A percentile compares a stretch with the other conserved stretches of the same genome.
These are phyloP conservation scores for Flaveria ramosissima DNA, from an alignment of 129 eudicot species.

Conservation along the genomic window DNA sequence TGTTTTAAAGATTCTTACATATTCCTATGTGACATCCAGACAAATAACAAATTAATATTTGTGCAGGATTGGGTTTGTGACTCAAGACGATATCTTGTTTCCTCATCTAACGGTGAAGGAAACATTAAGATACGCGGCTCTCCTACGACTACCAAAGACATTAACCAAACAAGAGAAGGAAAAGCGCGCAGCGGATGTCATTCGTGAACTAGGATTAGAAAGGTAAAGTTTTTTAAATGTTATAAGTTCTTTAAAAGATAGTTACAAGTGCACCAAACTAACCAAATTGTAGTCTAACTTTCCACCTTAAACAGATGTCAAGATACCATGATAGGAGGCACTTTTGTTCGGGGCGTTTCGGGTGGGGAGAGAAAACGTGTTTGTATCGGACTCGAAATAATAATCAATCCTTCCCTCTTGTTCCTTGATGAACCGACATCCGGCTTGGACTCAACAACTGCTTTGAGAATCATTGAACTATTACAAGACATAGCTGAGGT, in stretches of 20 bases:
- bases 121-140: conserved; percentile 82
- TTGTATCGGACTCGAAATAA: conserved; percentile 81
- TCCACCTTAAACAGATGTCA: conserved; percentile 60
- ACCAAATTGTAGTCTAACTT: neutral
- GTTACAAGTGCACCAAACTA: conserved; percentile 5
- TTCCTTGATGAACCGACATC: conserved; percentile 99
- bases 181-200: conserved; percentile 75
- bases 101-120: conserved; percentile 92
- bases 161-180: conserved; percentile 74
- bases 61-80: conserved; percentile 95
- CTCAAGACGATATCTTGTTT: conserved; percentile 89
- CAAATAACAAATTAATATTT: neutral
- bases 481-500: conserved; percentile 93
- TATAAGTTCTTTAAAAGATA: neutral
- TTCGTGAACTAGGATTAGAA: conserved; percentile 77
- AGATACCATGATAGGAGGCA: conserved; percentile 93
- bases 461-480: conserved; percentile 68
- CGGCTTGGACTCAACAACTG: conserved; percentile 95
- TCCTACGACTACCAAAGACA: conserved; percentile 61
- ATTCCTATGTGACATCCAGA: neutral
- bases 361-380: conserved; percentile 99
- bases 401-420: conserved; percentile 84
- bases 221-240: conserved; percentile 41
- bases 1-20: neutral
- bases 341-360: conserved; percentile 93